phyloP scores from a whole-genome alignment of 129 eudicot genomes.

The Deinandra increscens region DNA sequence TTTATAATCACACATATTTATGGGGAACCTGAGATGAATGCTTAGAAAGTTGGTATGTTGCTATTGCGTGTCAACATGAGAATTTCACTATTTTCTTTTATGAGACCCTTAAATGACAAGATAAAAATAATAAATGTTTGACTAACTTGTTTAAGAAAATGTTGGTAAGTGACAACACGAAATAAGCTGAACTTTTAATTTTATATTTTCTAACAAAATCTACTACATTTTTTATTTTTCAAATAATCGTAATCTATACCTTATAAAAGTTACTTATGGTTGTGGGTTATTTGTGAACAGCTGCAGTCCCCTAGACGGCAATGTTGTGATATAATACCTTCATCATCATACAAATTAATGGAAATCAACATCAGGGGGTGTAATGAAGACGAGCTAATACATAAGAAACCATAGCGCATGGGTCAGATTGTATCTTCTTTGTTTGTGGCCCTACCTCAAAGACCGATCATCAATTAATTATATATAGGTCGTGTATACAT shows the following conservation, averaged over 20 bases:
- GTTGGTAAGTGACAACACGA: neutral
- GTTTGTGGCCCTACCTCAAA: neutral
- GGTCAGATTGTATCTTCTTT: neutral
- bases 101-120: too few relatives aligned
- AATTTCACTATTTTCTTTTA: too few relatives aligned
- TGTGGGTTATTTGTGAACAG: conserved; percentile 30
- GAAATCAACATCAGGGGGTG: conserved; percentile 63
- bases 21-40: too few relatives aligned
- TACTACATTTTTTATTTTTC: too few relatives aligned
- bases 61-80: too few relatives aligned
- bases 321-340: conserved; percentile 65
- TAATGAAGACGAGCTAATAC: conserved; percentile 49
- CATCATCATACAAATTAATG: conserved; percentile 38
- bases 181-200: neutral
- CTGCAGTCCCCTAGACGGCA: conserved; percentile 73
- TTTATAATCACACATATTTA: too few relatives aligned
- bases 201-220: too few relatives aligned
- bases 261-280: too few relatives aligned
- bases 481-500: neutral
- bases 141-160: too few relatives aligned
- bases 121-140: too few relatives aligned
- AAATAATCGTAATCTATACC: too few relatives aligned
- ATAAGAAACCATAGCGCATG: conserved; percentile 30
- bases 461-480: neutral
- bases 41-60: too few relatives aligned